These are phyloP conservation scores for Lachancea lanzarotensis DNA, from an alignment of 805 yeast species.

Conservation along the genomic window DNA sequence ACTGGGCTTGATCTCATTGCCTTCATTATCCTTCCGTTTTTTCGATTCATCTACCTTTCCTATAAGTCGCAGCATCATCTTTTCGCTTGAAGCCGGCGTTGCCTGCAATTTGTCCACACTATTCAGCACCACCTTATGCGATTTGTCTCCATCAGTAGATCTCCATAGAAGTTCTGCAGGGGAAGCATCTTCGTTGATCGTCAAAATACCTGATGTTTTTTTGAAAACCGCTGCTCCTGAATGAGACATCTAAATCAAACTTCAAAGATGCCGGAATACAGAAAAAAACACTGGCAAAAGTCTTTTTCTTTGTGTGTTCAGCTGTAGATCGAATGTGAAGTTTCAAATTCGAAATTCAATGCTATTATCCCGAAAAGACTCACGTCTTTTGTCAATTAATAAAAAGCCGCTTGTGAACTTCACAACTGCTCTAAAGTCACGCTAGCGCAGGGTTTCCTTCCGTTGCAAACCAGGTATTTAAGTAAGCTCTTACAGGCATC, in stretches of 20 bases:
- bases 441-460: no score
- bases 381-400: no score
- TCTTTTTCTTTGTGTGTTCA: no score
- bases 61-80: constrained; percentile 57
- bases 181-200: constrained; percentile 47
- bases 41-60: constrained; percentile 35
- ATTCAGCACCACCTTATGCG: constrained; percentile 37
- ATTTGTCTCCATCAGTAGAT: constrained; percentile 44
- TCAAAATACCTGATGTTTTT: constrained; percentile 51
- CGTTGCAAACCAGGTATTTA: background rate
- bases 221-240: constrained; percentile 50
- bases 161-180: constrained; percentile 56
- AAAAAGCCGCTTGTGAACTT: no score
- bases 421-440: no score
- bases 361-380: no score
- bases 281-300: no score
- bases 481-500: background rate
- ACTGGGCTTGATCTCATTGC: constrained; percentile 22
- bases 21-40: constrained; percentile 26
- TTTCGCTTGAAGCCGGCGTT: constrained; percentile 58
- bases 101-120: constrained; percentile 53
- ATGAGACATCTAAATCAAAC: constrained; percentile 35
- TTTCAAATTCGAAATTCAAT: no score
- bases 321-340: no score
- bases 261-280: no score